Percentiles rank a stretch among this genome's conserved stretches.
Conservation (phyloP, 306 rosid species). For the Aeschynomene evenia region DNA sequence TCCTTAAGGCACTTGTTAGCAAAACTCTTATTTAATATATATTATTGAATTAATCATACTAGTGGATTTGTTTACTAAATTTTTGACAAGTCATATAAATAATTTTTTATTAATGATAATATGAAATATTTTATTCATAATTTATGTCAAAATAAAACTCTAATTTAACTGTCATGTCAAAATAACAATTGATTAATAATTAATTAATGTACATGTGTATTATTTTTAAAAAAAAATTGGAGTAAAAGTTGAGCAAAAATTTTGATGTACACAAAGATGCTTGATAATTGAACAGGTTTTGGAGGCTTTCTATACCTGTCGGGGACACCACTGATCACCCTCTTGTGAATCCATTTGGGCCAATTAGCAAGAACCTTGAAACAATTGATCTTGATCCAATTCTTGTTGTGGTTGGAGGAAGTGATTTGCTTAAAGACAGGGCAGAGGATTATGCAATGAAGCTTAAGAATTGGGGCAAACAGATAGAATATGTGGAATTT, state of each 20-base stretch:
- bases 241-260: not conserved
- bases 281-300: constrained; percentile 50
- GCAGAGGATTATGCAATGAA: constrained; percentile 56
- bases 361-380: constrained; percentile 51
- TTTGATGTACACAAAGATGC: not conserved
- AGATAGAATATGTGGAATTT: constrained; percentile 61
- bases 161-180: not conserved
- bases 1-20: too few species aligned
- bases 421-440: constrained; percentile 74
- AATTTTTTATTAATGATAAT: too few species aligned
- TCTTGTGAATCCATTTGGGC: constrained; percentile 77
- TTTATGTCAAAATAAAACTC: too few species aligned
- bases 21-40: too few species aligned
- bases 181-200: too few species aligned
- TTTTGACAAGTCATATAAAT: too few species aligned
- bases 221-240: not conserved
- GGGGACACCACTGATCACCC: constrained; percentile 72
- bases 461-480: constrained; percentile 62
- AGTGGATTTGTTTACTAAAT: too few species aligned
- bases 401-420: constrained; percentile 58
- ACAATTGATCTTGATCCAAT: constrained; percentile 56
- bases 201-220: too few species aligned
- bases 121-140: too few species aligned
- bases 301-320: constrained; percentile 77
- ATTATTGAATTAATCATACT: too few species aligned